A percentile compares a stretch with the other conserved stretches of the same genome.
Conservation (phyloP, 176 grass and related monocot species). For the Musa schizocarpa region DNA sequence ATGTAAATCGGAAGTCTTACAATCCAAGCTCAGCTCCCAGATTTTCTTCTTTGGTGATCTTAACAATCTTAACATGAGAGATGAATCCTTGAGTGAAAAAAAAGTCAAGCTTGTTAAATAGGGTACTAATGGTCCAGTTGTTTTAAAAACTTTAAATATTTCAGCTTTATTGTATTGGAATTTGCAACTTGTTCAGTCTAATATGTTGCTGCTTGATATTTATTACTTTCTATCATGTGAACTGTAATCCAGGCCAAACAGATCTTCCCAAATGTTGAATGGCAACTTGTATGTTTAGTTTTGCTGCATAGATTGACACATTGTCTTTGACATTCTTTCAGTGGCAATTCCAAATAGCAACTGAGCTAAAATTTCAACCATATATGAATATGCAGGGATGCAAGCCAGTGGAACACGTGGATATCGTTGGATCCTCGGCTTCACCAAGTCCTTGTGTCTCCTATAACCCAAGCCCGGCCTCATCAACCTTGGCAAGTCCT, state of each 20-base stretch:
- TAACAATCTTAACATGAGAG: not conserved
- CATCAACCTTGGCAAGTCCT: constrained; percentile 26
- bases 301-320: too few species aligned
- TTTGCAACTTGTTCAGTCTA: not conserved
- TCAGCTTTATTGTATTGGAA: not conserved
- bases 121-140: not conserved
- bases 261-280: too few species aligned
- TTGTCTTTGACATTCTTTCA: too few species aligned
- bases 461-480: constrained; percentile 23
- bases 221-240: too few species aligned
- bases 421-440: constrained; percentile 13
- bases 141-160: too few species aligned
- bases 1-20: not conserved
- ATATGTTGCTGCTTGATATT: too few species aligned
- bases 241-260: too few species aligned
- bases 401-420: constrained; percentile 14
- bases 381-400: constrained; percentile 17
- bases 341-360: not conserved
- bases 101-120: not conserved
- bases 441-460: constrained; percentile 15
- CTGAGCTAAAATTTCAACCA: not conserved
- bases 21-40: not conserved
- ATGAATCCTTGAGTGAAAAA: not conserved
- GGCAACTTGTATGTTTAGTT: too few species aligned
- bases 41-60: not conserved